Evolutionary conservation across 2,329 filamentous ascomycete genomes (phyloP).

Genomic region (Diaporthe humulicola): DNA sequence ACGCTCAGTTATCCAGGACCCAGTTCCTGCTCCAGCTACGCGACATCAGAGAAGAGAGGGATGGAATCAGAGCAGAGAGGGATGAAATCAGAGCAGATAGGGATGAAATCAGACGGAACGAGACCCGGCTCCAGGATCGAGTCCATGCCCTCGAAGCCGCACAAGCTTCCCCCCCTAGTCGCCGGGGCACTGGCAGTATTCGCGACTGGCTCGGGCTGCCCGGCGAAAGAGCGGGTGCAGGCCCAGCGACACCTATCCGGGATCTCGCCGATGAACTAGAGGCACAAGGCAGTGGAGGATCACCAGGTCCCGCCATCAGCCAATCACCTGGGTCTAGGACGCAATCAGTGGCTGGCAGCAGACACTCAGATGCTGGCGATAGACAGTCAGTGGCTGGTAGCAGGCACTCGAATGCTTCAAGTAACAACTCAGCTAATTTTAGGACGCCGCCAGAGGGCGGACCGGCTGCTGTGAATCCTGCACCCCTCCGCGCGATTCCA

Average conservation of each 20-base stretch:
- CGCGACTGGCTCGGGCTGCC: background rate
- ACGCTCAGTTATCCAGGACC: background rate
- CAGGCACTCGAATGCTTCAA: background rate
- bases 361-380: too few species aligned
- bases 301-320: background rate
- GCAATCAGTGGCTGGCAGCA: background rate
- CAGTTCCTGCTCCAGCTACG: background rate
- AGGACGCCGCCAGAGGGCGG: background rate
- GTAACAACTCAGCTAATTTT: background rate
- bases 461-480: background rate
- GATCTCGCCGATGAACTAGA: background rate
- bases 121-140: background rate
- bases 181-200: background rate
- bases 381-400: background rate
- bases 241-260: background rate
- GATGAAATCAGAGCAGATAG: background rate
- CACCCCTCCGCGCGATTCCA: conserved; percentile 4
- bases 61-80: background rate
- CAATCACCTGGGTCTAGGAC: background rate
- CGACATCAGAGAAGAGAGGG: background rate
- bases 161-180: background rate
- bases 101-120: background rate
- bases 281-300: background rate
- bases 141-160: background rate
- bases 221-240: background rate